These are phyloP conservation scores for Chiua virens DNA, from an alignment of 768 basidiomycete genomes.

Conservation along the genomic window DNA sequence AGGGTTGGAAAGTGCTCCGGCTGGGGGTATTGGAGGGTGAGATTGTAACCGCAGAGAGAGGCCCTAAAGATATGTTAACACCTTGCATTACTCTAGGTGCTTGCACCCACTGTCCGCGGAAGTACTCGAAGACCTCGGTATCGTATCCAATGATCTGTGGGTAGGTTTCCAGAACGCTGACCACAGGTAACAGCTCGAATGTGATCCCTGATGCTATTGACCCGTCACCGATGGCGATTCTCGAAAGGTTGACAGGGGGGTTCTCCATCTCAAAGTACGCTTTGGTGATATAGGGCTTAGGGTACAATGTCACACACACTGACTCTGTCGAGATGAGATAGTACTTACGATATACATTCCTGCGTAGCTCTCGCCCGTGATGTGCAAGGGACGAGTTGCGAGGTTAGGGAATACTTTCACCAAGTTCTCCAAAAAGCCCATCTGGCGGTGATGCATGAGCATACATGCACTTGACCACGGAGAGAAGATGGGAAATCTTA, in stretches of 20 bases:
- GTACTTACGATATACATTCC: conserved; percentile 64
- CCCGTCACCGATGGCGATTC: conserved; percentile 72
- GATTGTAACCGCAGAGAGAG: conserved; percentile 61
- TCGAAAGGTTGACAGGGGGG: conserved; percentile 67
- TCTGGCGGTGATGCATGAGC: conserved; percentile 36
- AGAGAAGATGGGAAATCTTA: conserved; percentile 25
- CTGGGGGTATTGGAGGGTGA: conserved; percentile 72
- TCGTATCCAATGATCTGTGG: conserved; percentile 79
- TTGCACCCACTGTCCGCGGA: conserved; percentile 59
- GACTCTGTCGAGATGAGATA: background rate
- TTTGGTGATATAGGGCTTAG: conserved; percentile 73
- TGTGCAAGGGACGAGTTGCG: conserved; percentile 60
- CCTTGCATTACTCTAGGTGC: background rate
- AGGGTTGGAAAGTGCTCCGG: conserved; percentile 46
- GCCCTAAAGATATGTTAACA: conserved; percentile 37
- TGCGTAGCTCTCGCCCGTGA: conserved; percentile 76
- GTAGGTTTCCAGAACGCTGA: conserved; percentile 65
- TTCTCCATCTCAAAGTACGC: conserved; percentile 60
- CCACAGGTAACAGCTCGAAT: conserved; percentile 55
- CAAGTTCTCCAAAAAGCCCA: conserved; percentile 70
- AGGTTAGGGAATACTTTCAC: conserved; percentile 75
- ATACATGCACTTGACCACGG: background rate
- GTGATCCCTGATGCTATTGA: conserved; percentile 51
- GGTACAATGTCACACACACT: background rate
- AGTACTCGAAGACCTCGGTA: conserved; percentile 62